Percentiles rank a stretch among this genome's conserved stretches.
Evolutionary conservation across 2,329 filamentous ascomycete genomes (phyloP).

Genomic region (Aspergillus latus): DNA sequence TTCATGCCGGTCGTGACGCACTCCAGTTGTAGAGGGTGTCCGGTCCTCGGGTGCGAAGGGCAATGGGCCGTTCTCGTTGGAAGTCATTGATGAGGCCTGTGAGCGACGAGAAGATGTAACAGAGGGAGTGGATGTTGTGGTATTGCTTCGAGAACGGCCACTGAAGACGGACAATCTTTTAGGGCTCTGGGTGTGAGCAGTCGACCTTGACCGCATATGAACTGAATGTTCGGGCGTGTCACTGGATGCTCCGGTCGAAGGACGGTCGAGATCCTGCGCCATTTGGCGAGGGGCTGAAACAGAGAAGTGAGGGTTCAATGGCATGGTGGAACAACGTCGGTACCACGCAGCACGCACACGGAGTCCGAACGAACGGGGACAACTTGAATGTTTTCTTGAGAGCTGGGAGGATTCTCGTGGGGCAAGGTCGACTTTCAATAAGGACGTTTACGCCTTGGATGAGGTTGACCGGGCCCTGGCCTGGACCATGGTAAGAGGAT

Average conservation of each 20-base stretch:
- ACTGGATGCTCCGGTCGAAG: conserved; percentile 33
- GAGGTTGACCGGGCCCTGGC: conserved; percentile 12
- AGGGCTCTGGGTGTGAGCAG: conserved; percentile 37
- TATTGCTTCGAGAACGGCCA: conserved; percentile 44
- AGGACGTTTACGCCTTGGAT: conserved; percentile 19
- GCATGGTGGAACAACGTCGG: conserved; percentile 13
- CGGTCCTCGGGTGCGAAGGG: conserved; percentile 37
- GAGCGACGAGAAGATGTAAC: conserved; percentile 48
- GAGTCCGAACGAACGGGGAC: not conserved
- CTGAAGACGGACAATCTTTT: conserved; percentile 43
- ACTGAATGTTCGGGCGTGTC: conserved; percentile 35
- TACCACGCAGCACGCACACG: conserved; percentile 6
- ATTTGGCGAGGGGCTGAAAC: conserved; percentile 16
- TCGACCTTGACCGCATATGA: conserved; percentile 39
- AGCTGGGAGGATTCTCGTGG: not conserved
- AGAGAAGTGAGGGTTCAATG: conserved; percentile 15
- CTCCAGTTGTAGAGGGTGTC: conserved; percentile 26
- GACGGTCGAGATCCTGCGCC: conserved; percentile 29
- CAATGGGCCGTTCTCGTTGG: conserved; percentile 31
- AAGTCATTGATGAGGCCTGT: conserved; percentile 46
- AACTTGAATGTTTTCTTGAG: not conserved
- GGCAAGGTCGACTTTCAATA: conserved; percentile 1
- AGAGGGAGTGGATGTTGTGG: conserved; percentile 56
- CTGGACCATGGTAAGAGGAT: conserved; percentile 20
- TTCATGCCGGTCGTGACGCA: conserved; percentile 36